phyloP scores from a whole-genome alignment of 2,329 filamentous ascomycete species.

The Ilyonectria robusta region DNA sequence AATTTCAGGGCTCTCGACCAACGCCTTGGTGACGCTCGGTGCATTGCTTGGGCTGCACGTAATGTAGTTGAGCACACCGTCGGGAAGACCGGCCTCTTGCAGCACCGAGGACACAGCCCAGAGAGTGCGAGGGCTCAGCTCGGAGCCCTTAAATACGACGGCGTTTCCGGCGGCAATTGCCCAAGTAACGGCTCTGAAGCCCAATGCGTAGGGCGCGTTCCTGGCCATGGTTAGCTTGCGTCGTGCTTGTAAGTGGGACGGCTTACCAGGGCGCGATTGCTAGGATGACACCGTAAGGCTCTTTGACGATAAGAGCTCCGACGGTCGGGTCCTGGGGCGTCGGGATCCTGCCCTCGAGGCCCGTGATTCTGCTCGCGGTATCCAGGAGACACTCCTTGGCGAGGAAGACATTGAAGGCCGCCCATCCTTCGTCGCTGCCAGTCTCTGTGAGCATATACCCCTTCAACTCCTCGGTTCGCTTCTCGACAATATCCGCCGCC shows the following conservation, averaged over 20 bases:
- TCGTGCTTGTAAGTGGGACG: slow-evolving; percentile 20
- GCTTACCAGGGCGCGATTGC: slow-evolving; percentile 50
- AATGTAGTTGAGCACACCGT: slow-evolving; percentile 58
- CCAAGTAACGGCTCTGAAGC: slow-evolving; percentile 22
- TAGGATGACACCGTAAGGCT: slow-evolving; percentile 50
- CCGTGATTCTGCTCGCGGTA: slow-evolving; percentile 20
- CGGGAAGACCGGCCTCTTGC: slow-evolving; percentile 58
- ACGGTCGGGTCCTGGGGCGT: slow-evolving; percentile 44
- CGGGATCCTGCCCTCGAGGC: slow-evolving; percentile 19
- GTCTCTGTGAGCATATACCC: slow-evolving; percentile 65
- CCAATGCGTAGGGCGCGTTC: slow-evolving; percentile 28
- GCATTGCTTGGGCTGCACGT: slow-evolving; percentile 51
- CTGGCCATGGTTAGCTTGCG: slow-evolving; percentile 41
- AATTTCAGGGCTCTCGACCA: slow-evolving; percentile 52
- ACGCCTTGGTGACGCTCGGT: slow-evolving; percentile 49
- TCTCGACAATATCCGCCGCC: slow-evolving; percentile 71
- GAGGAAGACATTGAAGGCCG: slow-evolving; percentile 27
- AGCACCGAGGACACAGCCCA: slow-evolving; percentile 54
- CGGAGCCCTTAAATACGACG: slow-evolving; percentile 49
- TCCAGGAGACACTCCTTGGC: slow-evolving; percentile 12
- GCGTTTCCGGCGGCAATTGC: slow-evolving; percentile 31
- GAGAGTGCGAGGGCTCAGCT: slow-evolving; percentile 50
- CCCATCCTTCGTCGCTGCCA: slow-evolving; percentile 40
- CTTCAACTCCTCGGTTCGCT: slow-evolving; percentile 67
- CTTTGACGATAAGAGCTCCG: slow-evolving; percentile 69